Base-by-base conservation (phyloP, 257 asterid species). In the Solanum corneliomulleri region DNA sequence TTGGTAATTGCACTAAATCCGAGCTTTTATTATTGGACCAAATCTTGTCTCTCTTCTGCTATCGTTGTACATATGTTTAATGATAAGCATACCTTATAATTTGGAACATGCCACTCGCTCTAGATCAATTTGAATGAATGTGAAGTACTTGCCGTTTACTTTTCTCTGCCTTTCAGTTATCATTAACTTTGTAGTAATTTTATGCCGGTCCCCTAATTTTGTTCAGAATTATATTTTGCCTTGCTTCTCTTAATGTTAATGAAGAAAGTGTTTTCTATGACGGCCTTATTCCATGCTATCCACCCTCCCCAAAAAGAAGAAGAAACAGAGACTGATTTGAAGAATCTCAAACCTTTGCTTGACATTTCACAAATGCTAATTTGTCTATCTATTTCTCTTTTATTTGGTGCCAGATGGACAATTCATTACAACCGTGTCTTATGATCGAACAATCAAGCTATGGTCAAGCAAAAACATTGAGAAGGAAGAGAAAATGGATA, bases 401-500 rank as follows among this genome's bases (percentile, higher is more conserved):
- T 76, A 52, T 76, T 76, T 58, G 66, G 68, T 83, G 87, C 91
- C 92, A 97, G 99, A 95, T 93, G 99, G 99, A 41, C 98, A 93
- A 71, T 86, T 69, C 88, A 85, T 97, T 78, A 94, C 92, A 21
- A 94, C 99, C 6, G 99, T 97, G 84, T 97, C 99, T 52, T 97
- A 97, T 60, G 99, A 97, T 90, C 96, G 99, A 16, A 93, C 98
- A 16, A 97, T 97, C 89, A 97, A 97, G 91, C 89, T 93, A 27
- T 97, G 98, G 98, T 90, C 99, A 21, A 91, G 89, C 88, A 94
- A 92, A 85, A 93, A 91, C 82, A 85, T 88, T 8, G 97, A 91
- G 89, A 93, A 91, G 90, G 98, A 94, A 42, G 92, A 89, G 88
- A 89, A 81, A 45, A 97, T 94, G 99, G 98, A 95, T 45, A 88